Base-by-base conservation (phyloP, 495 filamentous ascomycete genomes). In the Xylaria acuta region DNA sequence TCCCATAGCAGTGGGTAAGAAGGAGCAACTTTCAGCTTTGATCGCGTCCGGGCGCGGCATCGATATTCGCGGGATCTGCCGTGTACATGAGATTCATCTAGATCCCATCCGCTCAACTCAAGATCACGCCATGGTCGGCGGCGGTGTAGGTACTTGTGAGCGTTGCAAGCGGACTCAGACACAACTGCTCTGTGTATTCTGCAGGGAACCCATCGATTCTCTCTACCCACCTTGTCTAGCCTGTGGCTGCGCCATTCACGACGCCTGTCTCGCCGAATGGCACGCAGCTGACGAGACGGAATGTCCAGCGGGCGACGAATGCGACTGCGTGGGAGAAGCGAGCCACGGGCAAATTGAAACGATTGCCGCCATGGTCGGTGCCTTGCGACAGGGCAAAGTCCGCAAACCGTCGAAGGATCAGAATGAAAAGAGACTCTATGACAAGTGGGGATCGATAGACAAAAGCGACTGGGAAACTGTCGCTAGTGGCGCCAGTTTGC, bases 181-280 rank as follows among this genome's bases (percentile, higher is more conserved):
- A 3, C 87, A 88, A 63, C 80, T 91, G 41, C 78, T 78, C 25
- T 92, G 90, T 72, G 85, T 88, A 25, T 87, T 90, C 71, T 92
- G 90, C 72, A 81, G 84, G 69, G 87, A 89, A 69, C 84, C 88
- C 22, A 82, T 91, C 66, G 82, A 82, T 60, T 86, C 85, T 0
- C 79, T 89, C 0, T 92, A 89, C 76, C 80, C 84, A 5, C 82
- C 89, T 7, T 92, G 90, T 74, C 78, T 90, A 7, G 80, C 79
- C 62, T 92, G 90, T 72, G 90, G 90, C n/a, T 90, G 90, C 72
- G 86, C 86, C 16, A 82, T 81, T 18, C 90, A 92, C 77, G 84
- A 88, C 34, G 70, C 75, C 14, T 89, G 86, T 73, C 80, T 90
- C n/a, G 77, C 82, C 64, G 80, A 86, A 75, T 85, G 87, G 82